Base-by-base conservation (phyloP, 2,329 filamentous ascomycete genomes). In the Sclerotinia spermophila region DNA sequence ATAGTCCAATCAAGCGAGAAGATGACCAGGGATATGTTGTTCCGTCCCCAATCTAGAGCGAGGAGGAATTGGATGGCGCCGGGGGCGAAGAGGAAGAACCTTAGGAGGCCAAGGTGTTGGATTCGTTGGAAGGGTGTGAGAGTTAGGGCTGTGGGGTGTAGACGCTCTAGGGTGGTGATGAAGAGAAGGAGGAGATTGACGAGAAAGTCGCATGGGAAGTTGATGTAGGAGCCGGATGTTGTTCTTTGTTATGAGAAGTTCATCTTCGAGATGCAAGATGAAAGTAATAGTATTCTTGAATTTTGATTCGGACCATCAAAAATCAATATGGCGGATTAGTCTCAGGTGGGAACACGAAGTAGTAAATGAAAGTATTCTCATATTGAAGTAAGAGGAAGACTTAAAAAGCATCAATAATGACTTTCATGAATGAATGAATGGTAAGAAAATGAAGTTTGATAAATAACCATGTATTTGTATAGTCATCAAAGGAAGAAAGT, bases 161-260 rank as follows among this genome's bases (percentile, higher is more conserved):
- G 56, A 33, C 21, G 38, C 71, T 75, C n/a, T 76, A 81, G 59
- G 72, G 76, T 76, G 27, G 78, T 75, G 73, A 85, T 79, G 72
- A 81, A 78, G 70, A 83, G 72, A 11, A 83, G 60, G 30, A 80
- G 72, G 3, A 76, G 33, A 42, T 77, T 76, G 8, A 79, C 77
- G 7, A 79, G 69, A 24, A 76, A 80, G 3, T 82, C 82, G 42
- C 82, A 75, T 0, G 82, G 82, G 2, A 84, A 75, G 68, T 80
- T 82, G 76, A 82, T 81, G 72, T 77, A 80, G 1, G 82, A 76
- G 74, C 82, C 71, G 72, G 27, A 10, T 5, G 30, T 5, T 21
- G 7, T 35, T n/a, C 13, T 48, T 42, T 61, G 51, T n/a, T 13
- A 11, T 30, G 35, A 24, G 35, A 44, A 13, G 24, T 55, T 55